Evolutionary conservation across 345 rosid species (phyloP), one percentile per base, ranked within the genome.

Genomic region (Brassica incana): DNA sequence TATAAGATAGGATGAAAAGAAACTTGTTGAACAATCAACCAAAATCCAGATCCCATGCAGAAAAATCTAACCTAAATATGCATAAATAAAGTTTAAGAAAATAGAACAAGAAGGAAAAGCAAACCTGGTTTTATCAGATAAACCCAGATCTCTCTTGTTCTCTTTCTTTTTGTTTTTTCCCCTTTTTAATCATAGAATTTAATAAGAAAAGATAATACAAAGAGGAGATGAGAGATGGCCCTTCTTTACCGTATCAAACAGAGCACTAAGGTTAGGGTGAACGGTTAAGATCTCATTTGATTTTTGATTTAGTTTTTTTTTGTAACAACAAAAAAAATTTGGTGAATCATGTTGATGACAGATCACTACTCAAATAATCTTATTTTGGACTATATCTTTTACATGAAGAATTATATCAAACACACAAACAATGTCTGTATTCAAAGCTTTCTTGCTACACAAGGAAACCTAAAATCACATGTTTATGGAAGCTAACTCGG

Each of bases 81-180:
- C 36, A 56, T 45, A 38, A 43, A 56, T 0, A 67, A 72, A 36
- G 27, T 50, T 29, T 16, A 64, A 82, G 60, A 60, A 60, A 33
- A 33, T 33, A 33, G 36, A 33, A 33, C 36, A 33, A 33, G 36
- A 33, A 33, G 36, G 14, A 27, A 40, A 64, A 66, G 2, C 58
- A 70, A 76, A 80, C 77, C 77, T 80, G 80, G 80, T 76, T 76
- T 71, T 71, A 66, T 72, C 69, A 50, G 25, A 80, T 60, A 73
- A 75, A 80, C 75, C 83, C 76, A 80, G 83, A 80, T 74, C 76
- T 70, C 54, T 74, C 60, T 80, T 80, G 71, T 80, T 40, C 79
- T 64, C 61, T 69, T 74, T 18, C 65, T 56, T 10, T 48, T 8
- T 11, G 32, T 60, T 4, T 12, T 14, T n/a, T n/a, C n/a, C 2